Evolutionary conservation across 2,329 filamentous ascomycete genomes (phyloP), one percentile per base, ranked within the genome.

Genomic region (Cytospora chrysosperma): DNA sequence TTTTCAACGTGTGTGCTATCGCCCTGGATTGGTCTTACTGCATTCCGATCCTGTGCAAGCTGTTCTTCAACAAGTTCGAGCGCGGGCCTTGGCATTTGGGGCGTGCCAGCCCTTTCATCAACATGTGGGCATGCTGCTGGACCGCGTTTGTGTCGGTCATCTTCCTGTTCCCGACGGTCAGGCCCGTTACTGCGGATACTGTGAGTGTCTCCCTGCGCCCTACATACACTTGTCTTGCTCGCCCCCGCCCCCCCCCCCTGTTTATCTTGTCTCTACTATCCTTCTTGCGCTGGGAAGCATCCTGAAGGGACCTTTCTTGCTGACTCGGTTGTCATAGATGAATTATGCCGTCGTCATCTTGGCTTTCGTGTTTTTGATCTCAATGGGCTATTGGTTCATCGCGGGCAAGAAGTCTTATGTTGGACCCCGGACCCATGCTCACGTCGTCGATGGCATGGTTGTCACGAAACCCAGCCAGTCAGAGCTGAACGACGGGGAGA

Each of bases 1-100:
- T 84, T 57, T 85, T 85, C 75, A 83, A 83, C 70, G 73, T 82
- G 51, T 82, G 79, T 68, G 81, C 82, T 65, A 84, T 84, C 66
- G 80, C 81, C 37, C 76, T 84, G 28, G 81, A 84, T 69, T 82
- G 81, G 79, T 80, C 76, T 57, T 85, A 85, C 74, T 80, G 79
- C 72, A 84, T 85, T 64, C 83, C 83, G 30, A 84, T 85, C 68
- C 64, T 78, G 56, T 84, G 81, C 77, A 84, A 84, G 73, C 71
- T 84, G 10, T 34, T 76, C 27, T 84, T 77, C 61, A 74, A 72
- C 62, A 75, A 77, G 56, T 85, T 85, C 69, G 69, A 80, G 71
- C 78, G 75, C 0, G 82, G 82, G 0, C 82, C 82, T 40, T 85
- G 81, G 80, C 73, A 82, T 65, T 71, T 85, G 70, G 82, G 82